phyloP scores from a whole-genome alignment of 768 basidiomycete genomes.

The Tricholoma hemisulphureum region DNA sequence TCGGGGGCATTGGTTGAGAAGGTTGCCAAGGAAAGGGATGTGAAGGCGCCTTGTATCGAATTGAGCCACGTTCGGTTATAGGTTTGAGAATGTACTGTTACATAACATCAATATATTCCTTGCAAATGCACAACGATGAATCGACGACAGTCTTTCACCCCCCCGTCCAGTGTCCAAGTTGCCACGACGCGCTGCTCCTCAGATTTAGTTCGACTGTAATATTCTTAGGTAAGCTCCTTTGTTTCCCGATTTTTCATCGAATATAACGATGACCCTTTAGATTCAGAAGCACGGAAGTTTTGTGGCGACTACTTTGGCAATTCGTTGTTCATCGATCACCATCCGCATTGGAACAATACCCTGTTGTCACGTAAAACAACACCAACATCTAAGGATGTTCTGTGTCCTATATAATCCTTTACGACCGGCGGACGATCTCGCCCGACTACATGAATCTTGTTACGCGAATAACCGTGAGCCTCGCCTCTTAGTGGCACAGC shows the following conservation, averaged over 20 bases:
- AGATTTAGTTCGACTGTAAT: background rate
- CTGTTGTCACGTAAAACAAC: background rate
- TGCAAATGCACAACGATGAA: too few species aligned
- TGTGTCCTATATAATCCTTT: background rate
- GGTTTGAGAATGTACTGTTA: background rate
- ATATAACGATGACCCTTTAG: background rate
- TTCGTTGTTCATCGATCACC: background rate
- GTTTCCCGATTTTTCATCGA: background rate
- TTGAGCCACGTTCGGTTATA: conserved; percentile 54
- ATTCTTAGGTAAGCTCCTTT: background rate
- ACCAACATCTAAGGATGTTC: background rate
- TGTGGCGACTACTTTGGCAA: background rate
- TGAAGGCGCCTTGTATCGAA: conserved; percentile 71
- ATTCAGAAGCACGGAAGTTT: background rate
- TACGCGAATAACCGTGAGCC: background rate
- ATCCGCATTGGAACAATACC: background rate
- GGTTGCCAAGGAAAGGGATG: conserved; percentile 63
- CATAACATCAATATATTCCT: too few species aligned
- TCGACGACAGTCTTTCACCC: too few species aligned
- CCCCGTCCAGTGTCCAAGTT: too few species aligned
- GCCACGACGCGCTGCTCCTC: too few species aligned
- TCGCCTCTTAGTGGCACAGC: too few species aligned
- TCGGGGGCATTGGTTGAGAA: conserved; percentile 43
- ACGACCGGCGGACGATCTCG: too few species aligned
- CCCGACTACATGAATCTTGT: background rate